Percentiles rank a stretch among this genome's conserved stretches.
phyloP scores from a whole-genome alignment of 306 rosid species.

The Glycine soja region DNA sequence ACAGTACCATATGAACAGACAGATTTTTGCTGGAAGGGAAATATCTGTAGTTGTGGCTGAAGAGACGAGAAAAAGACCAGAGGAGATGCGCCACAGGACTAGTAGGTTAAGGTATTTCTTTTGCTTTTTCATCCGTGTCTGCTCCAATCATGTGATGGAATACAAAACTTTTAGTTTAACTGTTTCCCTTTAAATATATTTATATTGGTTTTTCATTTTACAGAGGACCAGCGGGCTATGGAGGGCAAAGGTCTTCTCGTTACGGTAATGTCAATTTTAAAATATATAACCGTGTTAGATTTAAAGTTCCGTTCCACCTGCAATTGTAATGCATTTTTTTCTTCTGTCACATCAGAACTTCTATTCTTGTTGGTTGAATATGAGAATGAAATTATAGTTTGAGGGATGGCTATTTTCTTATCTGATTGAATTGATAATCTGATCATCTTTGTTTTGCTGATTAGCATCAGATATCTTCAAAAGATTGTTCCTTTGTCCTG shows the following conservation, averaged over 20 bases:
- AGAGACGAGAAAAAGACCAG: conserved; percentile 96
- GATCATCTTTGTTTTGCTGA: conserved; percentile 9
- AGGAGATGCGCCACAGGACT: conserved; percentile 90
- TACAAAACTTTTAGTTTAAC: neutral
- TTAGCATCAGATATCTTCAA: neutral
- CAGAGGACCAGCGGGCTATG: conserved; percentile 75
- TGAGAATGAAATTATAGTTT: conserved; percentile 2
- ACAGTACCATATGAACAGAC: conserved; percentile 96
- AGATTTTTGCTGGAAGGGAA: conserved; percentile 97
- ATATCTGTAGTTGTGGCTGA: conserved; percentile 93
- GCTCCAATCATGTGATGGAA: neutral
- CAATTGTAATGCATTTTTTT: conserved; percentile 2
- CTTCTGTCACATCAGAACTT: conserved; percentile 7
- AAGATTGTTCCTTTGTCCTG: too few relatives aligned
- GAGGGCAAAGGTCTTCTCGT: conserved; percentile 77
- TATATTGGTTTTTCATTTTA: conserved; percentile 37
- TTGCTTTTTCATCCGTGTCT: conserved; percentile 13
- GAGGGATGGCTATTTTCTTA: conserved; percentile 18
- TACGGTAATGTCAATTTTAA: conserved; percentile 65
- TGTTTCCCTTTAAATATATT: conserved; percentile 31
- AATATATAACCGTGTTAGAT: neutral
- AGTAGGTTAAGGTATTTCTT: conserved; percentile 66
- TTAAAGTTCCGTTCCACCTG: conserved; percentile 4
- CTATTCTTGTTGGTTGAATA: neutral
- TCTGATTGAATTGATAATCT: conserved; percentile 14